phyloP scores from a whole-genome alignment of 768 basidiomycete genomes.

The Boletus sp. region DNA sequence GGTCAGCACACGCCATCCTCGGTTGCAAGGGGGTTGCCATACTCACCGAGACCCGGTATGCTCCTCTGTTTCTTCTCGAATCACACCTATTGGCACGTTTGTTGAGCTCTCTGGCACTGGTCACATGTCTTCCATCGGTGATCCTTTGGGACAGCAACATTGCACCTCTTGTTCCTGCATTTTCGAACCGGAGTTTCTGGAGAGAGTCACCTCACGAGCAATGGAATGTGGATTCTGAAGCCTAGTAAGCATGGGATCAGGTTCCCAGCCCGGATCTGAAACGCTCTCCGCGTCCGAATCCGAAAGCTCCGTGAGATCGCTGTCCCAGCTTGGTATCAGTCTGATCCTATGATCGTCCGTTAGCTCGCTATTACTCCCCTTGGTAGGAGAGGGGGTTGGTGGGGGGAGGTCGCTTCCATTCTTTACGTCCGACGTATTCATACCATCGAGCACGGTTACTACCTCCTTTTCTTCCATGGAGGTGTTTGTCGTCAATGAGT shows the following conservation, averaged over 20 bases:
- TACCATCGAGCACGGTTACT: not conserved
- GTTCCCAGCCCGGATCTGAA: no score
- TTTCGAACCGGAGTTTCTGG: slow-evolving; percentile 11
- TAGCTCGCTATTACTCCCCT: not conserved
- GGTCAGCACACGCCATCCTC: not conserved
- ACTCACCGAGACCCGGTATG: slow-evolving; percentile 9
- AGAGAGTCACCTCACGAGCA: slow-evolving; percentile 17
- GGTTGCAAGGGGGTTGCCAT: not conserved
- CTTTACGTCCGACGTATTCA: not conserved
- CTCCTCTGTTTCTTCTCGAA: slow-evolving; percentile 16
- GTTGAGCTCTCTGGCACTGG: slow-evolving; percentile 37
- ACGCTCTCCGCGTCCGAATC: slow-evolving; percentile 5
- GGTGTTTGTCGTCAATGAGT: not conserved
- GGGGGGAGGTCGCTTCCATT: not conserved
- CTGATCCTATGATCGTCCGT: not conserved
- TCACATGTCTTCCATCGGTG: slow-evolving; percentile 45
- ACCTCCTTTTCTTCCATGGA: not conserved
- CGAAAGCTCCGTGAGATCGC: slow-evolving; percentile 25
- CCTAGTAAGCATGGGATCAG: no score
- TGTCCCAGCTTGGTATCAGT: slow-evolving; percentile 22
- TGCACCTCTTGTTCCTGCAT: slow-evolving; percentile 38
- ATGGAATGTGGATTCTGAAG: slow-evolving; percentile 24
- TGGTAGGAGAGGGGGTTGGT: not conserved
- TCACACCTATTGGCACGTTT: slow-evolving; percentile 36
- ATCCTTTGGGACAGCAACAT: slow-evolving; percentile 29